A percentile compares a stretch with the other conserved stretches of the same genome.
Evolutionary conservation across 768 basidiomycete genomes (phyloP).

Genomic region (Punctularia strigosozonata): DNA sequence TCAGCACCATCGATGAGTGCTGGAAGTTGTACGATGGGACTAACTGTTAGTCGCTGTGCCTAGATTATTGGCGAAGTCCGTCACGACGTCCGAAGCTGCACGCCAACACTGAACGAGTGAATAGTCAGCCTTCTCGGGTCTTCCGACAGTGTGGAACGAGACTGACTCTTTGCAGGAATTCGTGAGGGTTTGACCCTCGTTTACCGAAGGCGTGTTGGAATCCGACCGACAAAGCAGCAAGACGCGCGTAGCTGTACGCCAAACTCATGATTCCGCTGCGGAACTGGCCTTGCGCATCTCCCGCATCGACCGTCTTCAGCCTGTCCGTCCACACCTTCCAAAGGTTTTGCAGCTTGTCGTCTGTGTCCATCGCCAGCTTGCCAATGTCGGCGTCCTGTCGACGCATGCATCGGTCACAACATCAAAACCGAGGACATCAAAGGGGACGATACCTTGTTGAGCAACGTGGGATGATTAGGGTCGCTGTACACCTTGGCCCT

Average conservation of each 20-base stretch:
- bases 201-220: slow-evolving; percentile 68
- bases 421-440: too few species aligned
- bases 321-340: slow-evolving; percentile 43
- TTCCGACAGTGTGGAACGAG: slow-evolving; percentile 1
- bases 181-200: slow-evolving; percentile 43
- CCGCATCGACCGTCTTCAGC: slow-evolving; percentile 39
- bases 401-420: background rate
- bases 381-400: slow-evolving; percentile 55
- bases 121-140: slow-evolving; percentile 2
- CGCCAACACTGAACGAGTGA: slow-evolving; percentile 41
- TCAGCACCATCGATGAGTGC: background rate
- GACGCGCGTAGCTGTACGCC: slow-evolving; percentile 57
- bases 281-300: slow-evolving; percentile 45
- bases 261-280: slow-evolving; percentile 49
- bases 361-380: slow-evolving; percentile 48
- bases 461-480: slow-evolving; percentile 59
- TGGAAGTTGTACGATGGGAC: background rate
- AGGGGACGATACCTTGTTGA: slow-evolving; percentile 72
- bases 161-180: slow-evolving; percentile 52
- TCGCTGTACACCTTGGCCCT: slow-evolving; percentile 57
- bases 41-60: slow-evolving; percentile 11
- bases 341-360: slow-evolving; percentile 53
- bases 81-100: slow-evolving; percentile 58
- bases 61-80: slow-evolving; percentile 20
- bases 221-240: slow-evolving; percentile 60